Evolutionary conservation across 176 grass and related monocot species (phyloP).

Genomic region (Hsuehochloa calcarea): DNA sequence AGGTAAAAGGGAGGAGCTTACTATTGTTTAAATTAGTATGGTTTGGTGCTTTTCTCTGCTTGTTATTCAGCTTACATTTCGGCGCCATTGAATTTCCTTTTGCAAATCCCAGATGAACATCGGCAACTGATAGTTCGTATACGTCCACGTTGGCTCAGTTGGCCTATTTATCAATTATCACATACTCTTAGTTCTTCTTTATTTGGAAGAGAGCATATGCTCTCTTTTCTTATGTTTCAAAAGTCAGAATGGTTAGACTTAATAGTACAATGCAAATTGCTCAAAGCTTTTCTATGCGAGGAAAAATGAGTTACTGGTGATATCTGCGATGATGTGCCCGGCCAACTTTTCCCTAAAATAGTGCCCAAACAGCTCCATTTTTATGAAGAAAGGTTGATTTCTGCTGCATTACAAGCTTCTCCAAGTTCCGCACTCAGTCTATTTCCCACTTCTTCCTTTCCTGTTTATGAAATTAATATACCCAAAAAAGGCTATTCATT

Average conservation of each 20-base stretch:
- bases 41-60: neutral
- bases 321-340: neutral
- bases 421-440: neutral
- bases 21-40: neutral
- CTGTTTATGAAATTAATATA: neutral
- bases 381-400: neutral
- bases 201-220: constrained; percentile 7
- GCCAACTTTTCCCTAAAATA: neutral
- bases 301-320: constrained; percentile 12
- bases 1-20: constrained; percentile 36
- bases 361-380: neutral
- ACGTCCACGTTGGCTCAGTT: neutral
- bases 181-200: constrained; percentile 1
- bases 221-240: constrained; percentile 5
- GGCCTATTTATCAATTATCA: neutral
- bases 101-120: neutral
- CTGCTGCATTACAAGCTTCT: neutral
- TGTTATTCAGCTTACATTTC: neutral
- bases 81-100: neutral
- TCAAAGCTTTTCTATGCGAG: neutral
- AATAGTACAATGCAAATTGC: neutral
- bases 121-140: neutral
- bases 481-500: neutral
- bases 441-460: neutral
- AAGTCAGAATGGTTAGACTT: constrained; percentile 19